A percentile compares a stretch with the other conserved stretches of the same genome.
phyloP scores from a whole-genome alignment of 1,284 basidiomycete species.

The Ceratobasidium sp. region DNA sequence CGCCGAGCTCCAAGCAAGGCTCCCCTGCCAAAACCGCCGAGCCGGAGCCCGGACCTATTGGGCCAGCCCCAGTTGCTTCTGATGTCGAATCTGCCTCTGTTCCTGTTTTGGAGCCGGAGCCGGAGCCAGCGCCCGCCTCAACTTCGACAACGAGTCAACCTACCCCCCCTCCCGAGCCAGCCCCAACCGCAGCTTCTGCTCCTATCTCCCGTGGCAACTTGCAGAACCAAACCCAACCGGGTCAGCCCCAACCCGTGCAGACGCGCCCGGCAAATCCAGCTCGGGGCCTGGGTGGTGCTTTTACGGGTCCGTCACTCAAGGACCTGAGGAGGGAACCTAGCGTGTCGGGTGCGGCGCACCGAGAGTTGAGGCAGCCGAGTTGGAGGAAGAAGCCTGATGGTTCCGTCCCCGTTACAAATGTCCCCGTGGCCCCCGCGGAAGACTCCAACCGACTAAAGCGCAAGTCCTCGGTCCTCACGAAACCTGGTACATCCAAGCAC shows the following conservation, averaged over 20 bases:
- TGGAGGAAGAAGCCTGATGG: constrained; percentile 40
- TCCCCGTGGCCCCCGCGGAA: constrained; percentile 8
- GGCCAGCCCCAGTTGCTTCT: background rate
- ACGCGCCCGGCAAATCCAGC: constrained; percentile 15
- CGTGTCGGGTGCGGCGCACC: constrained; percentile 29
- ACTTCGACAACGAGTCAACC: constrained; percentile 27
- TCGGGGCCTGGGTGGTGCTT: constrained; percentile 20
- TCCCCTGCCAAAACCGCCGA: constrained; percentile 23
- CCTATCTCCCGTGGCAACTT: background rate
- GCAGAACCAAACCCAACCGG: constrained; percentile 2
- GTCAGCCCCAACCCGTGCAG: constrained; percentile 14
- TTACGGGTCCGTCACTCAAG: constrained; percentile 37
- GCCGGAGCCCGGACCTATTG: background rate
- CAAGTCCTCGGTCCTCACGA: constrained; percentile 28
- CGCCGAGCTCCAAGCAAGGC: constrained; percentile 4
- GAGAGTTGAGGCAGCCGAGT: constrained; percentile 34
- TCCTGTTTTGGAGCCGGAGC: background rate
- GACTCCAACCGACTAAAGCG: constrained; percentile 33
- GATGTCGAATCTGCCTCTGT: background rate
- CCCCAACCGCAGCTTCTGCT: background rate
- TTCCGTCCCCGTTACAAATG: background rate
- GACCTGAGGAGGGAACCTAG: constrained; percentile 38
- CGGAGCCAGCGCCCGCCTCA: constrained; percentile 11
- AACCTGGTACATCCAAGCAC: constrained; percentile 27
- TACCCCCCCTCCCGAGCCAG: constrained; percentile 19